Evolutionary conservation across 179 eudicot genomes (phyloP).

Genomic region (Pouteria campechiana): DNA sequence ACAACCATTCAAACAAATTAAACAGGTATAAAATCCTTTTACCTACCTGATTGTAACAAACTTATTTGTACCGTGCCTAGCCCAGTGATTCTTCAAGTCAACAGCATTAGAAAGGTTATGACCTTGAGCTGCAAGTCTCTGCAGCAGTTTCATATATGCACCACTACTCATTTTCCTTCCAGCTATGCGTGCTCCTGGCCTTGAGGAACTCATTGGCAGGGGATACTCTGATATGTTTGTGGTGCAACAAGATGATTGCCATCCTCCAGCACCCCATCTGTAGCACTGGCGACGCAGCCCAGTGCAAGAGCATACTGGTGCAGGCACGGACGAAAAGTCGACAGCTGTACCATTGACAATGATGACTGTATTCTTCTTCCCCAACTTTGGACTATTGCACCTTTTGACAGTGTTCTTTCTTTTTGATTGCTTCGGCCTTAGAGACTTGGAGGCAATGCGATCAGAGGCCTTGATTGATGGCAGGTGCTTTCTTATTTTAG

Average conservation of each 20-base stretch:
- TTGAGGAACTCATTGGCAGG: slow-evolving; percentile 42
- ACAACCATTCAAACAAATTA: no score
- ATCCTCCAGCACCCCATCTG: slow-evolving; percentile 53
- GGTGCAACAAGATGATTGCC: slow-evolving; percentile 75
- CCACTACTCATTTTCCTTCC: slow-evolving; percentile 71
- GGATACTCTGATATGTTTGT: slow-evolving; percentile 49
- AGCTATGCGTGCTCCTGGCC: slow-evolving; percentile 35
- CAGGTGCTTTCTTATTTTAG: slow-evolving; percentile 26
- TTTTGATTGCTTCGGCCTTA: slow-evolving; percentile 20
- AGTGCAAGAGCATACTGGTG: slow-evolving; percentile 60
- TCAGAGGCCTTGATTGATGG: slow-evolving; percentile 11
- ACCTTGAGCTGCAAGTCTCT: slow-evolving; percentile 40
- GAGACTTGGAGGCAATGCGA: slow-evolving; percentile 10
- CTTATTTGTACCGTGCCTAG: slow-evolving; percentile 63
- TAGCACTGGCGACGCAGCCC: slow-evolving; percentile 51
- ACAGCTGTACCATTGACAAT: slow-evolving; percentile 17
- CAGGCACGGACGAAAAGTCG: slow-evolving; percentile 34
- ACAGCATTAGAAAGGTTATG: slow-evolving; percentile 39
- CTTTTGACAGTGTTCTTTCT: slow-evolving; percentile 18
- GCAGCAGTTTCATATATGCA: slow-evolving; percentile 45
- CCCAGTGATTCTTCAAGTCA: slow-evolving; percentile 67
- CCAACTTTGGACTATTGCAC: slow-evolving; percentile 17
- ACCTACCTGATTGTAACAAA: slow-evolving; percentile 38
- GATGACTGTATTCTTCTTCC: slow-evolving; percentile 22
- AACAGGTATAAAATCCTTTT: no score